Evolutionary conservation across 768 basidiomycete species (phyloP).

Genomic region (Pholiota molesta): DNA sequence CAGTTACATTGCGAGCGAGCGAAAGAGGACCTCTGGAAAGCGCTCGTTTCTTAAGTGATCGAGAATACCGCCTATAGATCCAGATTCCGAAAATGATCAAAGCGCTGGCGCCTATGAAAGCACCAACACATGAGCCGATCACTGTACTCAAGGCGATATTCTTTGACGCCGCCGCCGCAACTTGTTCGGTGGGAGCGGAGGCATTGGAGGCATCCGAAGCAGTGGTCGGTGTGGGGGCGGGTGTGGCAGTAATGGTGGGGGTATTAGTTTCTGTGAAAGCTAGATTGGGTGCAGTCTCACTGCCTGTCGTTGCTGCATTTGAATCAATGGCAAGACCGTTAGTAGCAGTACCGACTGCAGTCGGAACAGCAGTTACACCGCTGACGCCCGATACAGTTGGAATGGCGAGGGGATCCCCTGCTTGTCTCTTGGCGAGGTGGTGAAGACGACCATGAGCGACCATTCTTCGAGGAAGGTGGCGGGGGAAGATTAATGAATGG

Average conservation of each 20-base stretch:
- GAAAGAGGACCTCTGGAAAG: conserved; percentile 30
- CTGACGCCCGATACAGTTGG: conserved; percentile 20
- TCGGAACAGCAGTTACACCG: conserved; percentile 10
- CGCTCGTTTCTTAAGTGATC: conserved; percentile 37
- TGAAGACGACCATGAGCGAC: conserved; percentile 20
- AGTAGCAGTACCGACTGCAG: conserved; percentile 15
- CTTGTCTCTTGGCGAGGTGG: conserved; percentile 19
- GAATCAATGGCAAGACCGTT: conserved; percentile 20
- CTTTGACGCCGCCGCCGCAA: conserved; percentile 24
- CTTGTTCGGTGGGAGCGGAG: conserved; percentile 18
- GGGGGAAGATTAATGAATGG: conserved; percentile 15
- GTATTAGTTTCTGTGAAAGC: conserved; percentile 4
- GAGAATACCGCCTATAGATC: conserved; percentile 55
- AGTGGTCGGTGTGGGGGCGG: conserved; percentile 10
- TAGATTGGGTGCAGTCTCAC: conserved; percentile 15
- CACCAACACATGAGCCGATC: conserved; percentile 64
- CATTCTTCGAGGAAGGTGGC: conserved; percentile 21
- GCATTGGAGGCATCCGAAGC: conserved; percentile 17
- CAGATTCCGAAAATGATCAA: conserved; percentile 56
- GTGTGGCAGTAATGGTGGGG: conserved; percentile 10
- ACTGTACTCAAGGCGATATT: conserved; percentile 55
- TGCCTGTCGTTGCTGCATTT: conserved; percentile 13
- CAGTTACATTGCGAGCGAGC: conserved; percentile 39
- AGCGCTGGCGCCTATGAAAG: conserved; percentile 54
- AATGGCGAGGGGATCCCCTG: conserved; percentile 14